A percentile compares a stretch with the other conserved stretches of the same genome.
Evolutionary conservation across 257 asterid species (phyloP).

Genomic region (Nicotiana tabacum): DNA sequence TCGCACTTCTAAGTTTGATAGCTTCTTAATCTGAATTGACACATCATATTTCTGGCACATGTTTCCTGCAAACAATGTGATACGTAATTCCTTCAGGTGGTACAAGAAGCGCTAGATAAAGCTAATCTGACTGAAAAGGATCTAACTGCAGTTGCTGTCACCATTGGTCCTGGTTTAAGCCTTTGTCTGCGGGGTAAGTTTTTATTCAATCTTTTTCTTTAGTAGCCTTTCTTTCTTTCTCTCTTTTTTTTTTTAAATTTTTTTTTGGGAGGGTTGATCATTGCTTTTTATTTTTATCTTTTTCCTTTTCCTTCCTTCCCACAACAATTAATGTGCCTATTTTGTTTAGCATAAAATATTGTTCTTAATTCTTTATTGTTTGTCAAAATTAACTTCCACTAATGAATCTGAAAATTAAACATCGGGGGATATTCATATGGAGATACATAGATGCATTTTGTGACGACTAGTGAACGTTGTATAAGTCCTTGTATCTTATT

Average conservation of each 20-base stretch:
- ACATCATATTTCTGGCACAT: neutral
- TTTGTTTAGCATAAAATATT: neutral
- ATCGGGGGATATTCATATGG: neutral
- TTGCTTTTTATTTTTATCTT: neutral
- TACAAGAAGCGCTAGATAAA: constrained; percentile 90
- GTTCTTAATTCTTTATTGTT: neutral
- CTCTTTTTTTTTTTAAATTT: neutral
- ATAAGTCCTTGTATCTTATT: constrained; percentile 3
- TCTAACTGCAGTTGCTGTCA: constrained; percentile 97
- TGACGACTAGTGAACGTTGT: neutral
- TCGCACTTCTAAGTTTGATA: neutral
- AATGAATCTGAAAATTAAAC: neutral
- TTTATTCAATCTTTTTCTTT: neutral
- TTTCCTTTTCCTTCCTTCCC: neutral
- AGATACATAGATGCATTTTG: neutral
- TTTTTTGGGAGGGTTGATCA: neutral
- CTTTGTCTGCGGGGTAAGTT: constrained; percentile 89
- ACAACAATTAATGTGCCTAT: neutral
- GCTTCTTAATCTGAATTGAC: neutral
- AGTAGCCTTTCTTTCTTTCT: neutral
- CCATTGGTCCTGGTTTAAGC: constrained; percentile 98
- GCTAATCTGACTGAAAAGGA: constrained; percentile 72
- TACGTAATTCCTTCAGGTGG: constrained; percentile 54
- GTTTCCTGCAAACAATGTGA: neutral
- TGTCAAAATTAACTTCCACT: neutral